Conservation (phyloP, 169 alveolate species). For the Eimeria brunetti region DNA sequence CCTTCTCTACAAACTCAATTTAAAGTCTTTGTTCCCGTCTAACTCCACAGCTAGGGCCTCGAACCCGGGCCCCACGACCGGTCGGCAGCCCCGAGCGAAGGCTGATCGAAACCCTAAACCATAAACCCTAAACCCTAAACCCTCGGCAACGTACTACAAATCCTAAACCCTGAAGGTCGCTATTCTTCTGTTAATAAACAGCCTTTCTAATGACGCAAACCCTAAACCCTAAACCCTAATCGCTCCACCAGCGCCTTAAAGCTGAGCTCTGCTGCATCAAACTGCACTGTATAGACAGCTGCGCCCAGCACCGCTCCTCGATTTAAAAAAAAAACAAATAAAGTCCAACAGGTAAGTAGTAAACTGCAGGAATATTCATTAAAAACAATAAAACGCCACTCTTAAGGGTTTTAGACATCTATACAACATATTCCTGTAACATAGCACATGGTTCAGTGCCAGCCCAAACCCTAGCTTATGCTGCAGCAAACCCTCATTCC, state of each 20-base stretch:
- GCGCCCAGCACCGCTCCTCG: no score
- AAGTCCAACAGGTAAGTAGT: no score
- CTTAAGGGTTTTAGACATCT: not conserved
- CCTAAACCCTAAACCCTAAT: conserved; percentile 5
- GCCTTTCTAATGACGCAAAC: not conserved
- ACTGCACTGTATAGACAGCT: no score
- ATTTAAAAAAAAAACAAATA: no score
- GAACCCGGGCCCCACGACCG: not conserved
- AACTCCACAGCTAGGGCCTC: not conserved
- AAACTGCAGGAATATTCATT: no score
- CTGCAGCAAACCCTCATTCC: no score
- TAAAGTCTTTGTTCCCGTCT: not conserved
- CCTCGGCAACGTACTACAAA: not conserved
- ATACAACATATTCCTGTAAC: not conserved
- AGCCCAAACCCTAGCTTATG: no score
- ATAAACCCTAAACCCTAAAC: conserved; percentile 16
- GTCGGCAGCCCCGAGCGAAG: conserved; percentile 1
- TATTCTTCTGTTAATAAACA: not conserved
- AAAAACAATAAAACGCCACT: no score
- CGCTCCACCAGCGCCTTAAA: no score
- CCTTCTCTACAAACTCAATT: not conserved
- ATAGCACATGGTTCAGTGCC: not conserved
- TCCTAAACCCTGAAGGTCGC: not conserved
- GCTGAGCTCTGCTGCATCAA: no score
- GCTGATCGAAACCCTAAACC: conserved; percentile 32